Evolutionary conservation across 129 eudicot species (phyloP).

Genomic region (Pulicaria dysenterica): DNA sequence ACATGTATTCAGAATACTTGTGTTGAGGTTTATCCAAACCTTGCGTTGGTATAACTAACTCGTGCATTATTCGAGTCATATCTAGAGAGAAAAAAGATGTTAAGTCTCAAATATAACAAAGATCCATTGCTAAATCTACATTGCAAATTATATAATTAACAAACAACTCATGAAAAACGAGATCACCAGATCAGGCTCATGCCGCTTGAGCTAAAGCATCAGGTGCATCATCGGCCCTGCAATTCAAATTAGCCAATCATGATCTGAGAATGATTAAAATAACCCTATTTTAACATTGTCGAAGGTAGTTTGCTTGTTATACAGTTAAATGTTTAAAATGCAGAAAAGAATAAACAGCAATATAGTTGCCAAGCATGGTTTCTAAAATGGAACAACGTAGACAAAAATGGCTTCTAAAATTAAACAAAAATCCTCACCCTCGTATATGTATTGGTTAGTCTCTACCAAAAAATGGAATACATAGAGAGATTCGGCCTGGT

Average conservation of each 20-base stretch:
- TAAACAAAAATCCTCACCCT: background rate
- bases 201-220: conserved; percentile 74
- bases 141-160: conserved; percentile 25
- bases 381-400: background rate
- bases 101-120: conserved; percentile 1
- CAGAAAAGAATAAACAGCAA: background rate
- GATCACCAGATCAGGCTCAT: conserved; percentile 40
- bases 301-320: background rate
- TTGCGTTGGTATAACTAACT: conserved; percentile 6
- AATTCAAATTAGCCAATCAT: conserved; percentile 10
- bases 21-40: conserved; percentile 25
- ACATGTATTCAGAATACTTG: background rate
- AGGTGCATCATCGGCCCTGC: conserved; percentile 52
- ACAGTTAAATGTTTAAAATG: background rate
- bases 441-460: background rate
- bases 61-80: background rate
- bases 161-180: conserved; percentile 14
- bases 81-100: conserved; percentile 7
- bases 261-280: background rate
- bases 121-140: conserved; percentile 28
- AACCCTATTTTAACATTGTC: background rate
- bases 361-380: background rate
- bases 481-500: background rate
- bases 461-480: background rate
- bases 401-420: background rate